Evolutionary conservation across 176 grass and related monocot species (phyloP).

Genomic region (Lolium perenne): DNA sequence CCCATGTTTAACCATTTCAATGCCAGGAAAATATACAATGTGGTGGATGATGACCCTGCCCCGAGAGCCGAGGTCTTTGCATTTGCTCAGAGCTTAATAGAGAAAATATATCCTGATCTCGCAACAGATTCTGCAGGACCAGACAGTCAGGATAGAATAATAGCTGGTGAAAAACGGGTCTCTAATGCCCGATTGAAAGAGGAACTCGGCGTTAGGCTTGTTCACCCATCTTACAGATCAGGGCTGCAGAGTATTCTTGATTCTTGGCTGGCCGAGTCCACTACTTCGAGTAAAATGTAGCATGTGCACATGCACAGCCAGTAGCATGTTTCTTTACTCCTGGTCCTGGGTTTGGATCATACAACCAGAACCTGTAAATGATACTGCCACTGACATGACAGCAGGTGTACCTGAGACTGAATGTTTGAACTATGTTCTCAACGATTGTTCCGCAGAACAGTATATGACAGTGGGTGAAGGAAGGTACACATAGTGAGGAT

Average conservation of each 20-base stretch:
- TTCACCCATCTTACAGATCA: conserved; percentile 72
- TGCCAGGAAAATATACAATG: conserved; percentile 78
- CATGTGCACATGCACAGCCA: background rate
- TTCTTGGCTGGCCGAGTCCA: conserved; percentile 42
- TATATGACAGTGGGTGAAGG: background rate
- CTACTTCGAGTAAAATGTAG: background rate
- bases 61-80: conserved; percentile 78
- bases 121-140: conserved; percentile 26
- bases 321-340: background rate
- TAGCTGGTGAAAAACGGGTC: conserved; percentile 67
- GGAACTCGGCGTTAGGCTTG: conserved; percentile 66
- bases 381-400: background rate
- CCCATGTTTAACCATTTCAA: conserved; percentile 1
- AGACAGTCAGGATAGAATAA: background rate
- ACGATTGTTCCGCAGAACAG: background rate
- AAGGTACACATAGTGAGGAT: background rate
- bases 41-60: conserved; percentile 88
- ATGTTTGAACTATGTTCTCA: background rate
- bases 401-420: background rate
- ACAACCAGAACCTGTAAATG: background rate
- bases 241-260: conserved; percentile 72
- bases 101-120: conserved; percentile 59
- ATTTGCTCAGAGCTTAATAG: conserved; percentile 69
- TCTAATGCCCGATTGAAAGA: conserved; percentile 73
- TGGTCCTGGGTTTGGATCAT: background rate